A percentile compares a stretch with the other conserved stretches of the same genome.
Conservation (phyloP, 306 rosid genomes). For the Calophaca sinica region DNA sequence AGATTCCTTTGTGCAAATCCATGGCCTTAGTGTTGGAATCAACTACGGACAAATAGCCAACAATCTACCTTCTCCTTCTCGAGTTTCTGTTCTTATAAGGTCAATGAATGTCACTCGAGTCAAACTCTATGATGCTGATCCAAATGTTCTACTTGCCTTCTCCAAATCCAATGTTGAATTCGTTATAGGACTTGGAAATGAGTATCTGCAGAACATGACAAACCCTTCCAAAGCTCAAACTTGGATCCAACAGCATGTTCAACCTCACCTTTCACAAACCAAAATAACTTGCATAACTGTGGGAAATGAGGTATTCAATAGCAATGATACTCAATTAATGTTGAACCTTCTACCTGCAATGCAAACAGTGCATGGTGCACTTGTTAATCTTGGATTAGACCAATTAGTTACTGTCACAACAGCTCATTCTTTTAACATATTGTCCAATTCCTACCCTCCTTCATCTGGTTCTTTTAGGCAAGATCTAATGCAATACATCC, state of each 20-base stretch:
- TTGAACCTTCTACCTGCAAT: slow-evolving; percentile 76
- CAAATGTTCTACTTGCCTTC: slow-evolving; percentile 79
- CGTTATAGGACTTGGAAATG: slow-evolving; percentile 80
- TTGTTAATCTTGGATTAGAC: slow-evolving; percentile 67
- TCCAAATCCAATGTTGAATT: slow-evolving; percentile 69
- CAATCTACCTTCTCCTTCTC: slow-evolving; percentile 74
- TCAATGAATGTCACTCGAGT: slow-evolving; percentile 71
- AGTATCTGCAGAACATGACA: slow-evolving; percentile 58
- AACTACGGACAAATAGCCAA: slow-evolving; percentile 92
- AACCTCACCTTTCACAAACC: slow-evolving; percentile 67
- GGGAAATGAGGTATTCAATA: slow-evolving; percentile 75
- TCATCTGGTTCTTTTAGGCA: slow-evolving; percentile 66
- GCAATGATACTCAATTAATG: slow-evolving; percentile 52
- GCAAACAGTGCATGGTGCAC: slow-evolving; percentile 65
- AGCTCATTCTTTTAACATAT: slow-evolving; percentile 68
- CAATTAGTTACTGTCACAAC: slow-evolving; percentile 66
- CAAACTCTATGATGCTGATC: slow-evolving; percentile 92
- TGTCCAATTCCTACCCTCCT: slow-evolving; percentile 73
- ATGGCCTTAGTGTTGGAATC: slow-evolving; percentile 67
- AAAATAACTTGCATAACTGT: slow-evolving; percentile 70
- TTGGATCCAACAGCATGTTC: slow-evolving; percentile 70
- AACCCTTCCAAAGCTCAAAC: slow-evolving; percentile 66
- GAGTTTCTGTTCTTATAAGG: slow-evolving; percentile 63
- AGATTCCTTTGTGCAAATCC: slow-evolving; percentile 58
- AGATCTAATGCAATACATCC: slow-evolving; percentile 60